Base-by-base conservation (phyloP, 2,329 filamentous ascomycete species). In the Aschersonia sp. region DNA sequence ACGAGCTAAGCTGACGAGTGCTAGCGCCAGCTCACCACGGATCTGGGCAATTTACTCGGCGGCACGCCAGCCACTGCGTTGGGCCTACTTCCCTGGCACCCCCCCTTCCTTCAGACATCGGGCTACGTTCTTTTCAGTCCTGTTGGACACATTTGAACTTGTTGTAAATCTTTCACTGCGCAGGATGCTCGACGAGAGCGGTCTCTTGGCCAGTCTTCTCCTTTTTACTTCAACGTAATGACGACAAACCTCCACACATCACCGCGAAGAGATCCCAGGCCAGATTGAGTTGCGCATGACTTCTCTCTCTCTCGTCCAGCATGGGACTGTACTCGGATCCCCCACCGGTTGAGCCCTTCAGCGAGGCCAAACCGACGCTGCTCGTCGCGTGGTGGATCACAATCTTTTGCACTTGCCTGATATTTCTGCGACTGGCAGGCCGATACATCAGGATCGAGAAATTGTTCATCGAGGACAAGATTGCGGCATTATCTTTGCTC, bases 301-400 rank as follows among this genome's bases (percentile, higher is more conserved):
- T 22, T 22, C 22, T 12, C 35, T 12, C 35, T 12, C 30, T 39
- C 29, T 29, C 39, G 1, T 9, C 39, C 61, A 65, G 51, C 51
- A 79, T 79, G 75, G 55, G 65, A 45, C 62, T 80, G 54, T 80
- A 80, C 56, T 72, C 74, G 2, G 58, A 65, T 6, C 67, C 74
- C 32, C 74, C 74, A 47, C 64, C 66, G 35, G 55, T 64, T 45
- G 64, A 65, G 50, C 54, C 59, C 3, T 66, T 67, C 53, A 57
- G 63, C 50, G 55, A 71, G 43, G 81, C 89, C 65, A 90, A 92
- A 60, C 86, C 89, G 12, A 94, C 88, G 1, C 71, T 95, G 45
- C 72, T 95, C 52, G 87, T 94, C 56, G 89, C 84, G 60, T 95
- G 88, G 87, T 95, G 89, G 88, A 87, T 84, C 53, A 89, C 86